These are phyloP conservation scores for Punctularia strigosozonata DNA, from an alignment of 768 basidiomycete genomes.

Conservation along the genomic window DNA sequence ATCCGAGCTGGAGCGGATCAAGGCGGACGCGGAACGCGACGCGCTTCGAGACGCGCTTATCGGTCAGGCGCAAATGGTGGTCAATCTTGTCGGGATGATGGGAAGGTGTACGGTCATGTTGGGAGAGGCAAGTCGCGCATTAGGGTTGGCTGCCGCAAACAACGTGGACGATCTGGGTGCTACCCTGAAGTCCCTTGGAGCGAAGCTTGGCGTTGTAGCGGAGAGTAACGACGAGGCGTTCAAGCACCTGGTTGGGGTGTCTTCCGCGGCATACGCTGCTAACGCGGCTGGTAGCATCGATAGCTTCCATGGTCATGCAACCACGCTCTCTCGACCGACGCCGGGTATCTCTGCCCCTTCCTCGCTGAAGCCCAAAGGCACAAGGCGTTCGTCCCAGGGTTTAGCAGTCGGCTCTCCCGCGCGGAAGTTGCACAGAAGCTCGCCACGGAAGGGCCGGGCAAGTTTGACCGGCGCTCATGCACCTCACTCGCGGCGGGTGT, in stretches of 20 bases:
- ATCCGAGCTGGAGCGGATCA: constrained; percentile 59
- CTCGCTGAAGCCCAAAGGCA: constrained; percentile 24
- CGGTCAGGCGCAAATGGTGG: constrained; percentile 54
- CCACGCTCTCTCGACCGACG: constrained; percentile 35
- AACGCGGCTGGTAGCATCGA: constrained; percentile 22
- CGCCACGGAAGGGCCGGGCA: constrained; percentile 68
- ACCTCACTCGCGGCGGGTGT: constrained; percentile 52
- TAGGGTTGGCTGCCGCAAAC: constrained; percentile 24
- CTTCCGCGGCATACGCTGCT: constrained; percentile 46
- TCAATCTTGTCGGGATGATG: constrained; percentile 69
- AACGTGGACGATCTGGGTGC: constrained; percentile 23
- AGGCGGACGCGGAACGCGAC: constrained; percentile 54
- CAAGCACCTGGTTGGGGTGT: constrained; percentile 52
- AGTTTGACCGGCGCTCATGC: constrained; percentile 41
- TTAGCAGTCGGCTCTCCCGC: constrained; percentile 29
- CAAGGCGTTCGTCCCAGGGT: constrained; percentile 33
- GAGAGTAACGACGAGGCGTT: constrained; percentile 64
- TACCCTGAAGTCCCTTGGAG: constrained; percentile 36
- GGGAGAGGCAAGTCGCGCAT: constrained; percentile 41
- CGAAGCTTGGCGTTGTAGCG: constrained; percentile 40
- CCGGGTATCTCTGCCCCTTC: constrained; percentile 32
- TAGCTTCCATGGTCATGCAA: constrained; percentile 38
- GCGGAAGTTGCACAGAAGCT: constrained; percentile 19
- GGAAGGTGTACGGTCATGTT: constrained; percentile 68
- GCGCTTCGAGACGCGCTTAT: constrained; percentile 49